A percentile compares a stretch with the other conserved stretches of the same genome.
Evolutionary conservation across 805 yeast genomes (phyloP).

Genomic region (Nakazawaea populi): DNA sequence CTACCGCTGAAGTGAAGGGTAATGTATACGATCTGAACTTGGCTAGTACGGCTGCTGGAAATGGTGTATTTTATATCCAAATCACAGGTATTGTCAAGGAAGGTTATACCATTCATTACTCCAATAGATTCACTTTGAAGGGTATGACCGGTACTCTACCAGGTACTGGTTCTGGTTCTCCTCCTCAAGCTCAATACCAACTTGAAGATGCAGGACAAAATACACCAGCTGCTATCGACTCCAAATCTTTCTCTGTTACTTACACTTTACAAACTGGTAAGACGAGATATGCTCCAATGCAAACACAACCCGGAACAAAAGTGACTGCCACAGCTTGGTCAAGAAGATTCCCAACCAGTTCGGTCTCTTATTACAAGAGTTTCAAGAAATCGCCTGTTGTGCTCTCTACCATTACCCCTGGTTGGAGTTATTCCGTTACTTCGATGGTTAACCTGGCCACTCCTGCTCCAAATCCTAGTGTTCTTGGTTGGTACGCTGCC

Average conservation of each 20-base stretch:
- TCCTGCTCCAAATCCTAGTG: constrained; percentile 64
- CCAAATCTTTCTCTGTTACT: constrained; percentile 57
- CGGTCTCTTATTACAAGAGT: constrained; percentile 56
- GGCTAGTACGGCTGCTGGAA: constrained; percentile 38
- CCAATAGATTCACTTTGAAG: constrained; percentile 55
- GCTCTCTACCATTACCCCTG: constrained; percentile 73
- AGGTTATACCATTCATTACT: constrained; percentile 57
- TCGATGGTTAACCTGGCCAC: constrained; percentile 66
- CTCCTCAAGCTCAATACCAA: constrained; percentile 33
- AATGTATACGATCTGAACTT: constrained; percentile 36
- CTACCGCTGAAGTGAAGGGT: constrained; percentile 25
- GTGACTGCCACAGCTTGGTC: constrained; percentile 67
- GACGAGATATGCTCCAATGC: constrained; percentile 89
- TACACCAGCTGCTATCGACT: constrained; percentile 34
- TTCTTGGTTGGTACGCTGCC: constrained; percentile 61
- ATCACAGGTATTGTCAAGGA: constrained; percentile 39
- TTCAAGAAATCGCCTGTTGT: constrained; percentile 34
- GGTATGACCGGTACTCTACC: constrained; percentile 66
- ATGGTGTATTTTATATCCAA: constrained; percentile 74
- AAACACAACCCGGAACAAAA: constrained; percentile 70
- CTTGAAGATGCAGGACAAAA: constrained; percentile 24
- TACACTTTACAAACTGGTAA: constrained; percentile 76
- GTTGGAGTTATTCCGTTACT: constrained; percentile 69
- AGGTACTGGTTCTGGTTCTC: constrained; percentile 43
- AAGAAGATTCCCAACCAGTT: constrained; percentile 59